phyloP scores from a whole-genome alignment of 2,329 filamentous ascomycete genomes.

The Trichoderma asperellum region DNA sequence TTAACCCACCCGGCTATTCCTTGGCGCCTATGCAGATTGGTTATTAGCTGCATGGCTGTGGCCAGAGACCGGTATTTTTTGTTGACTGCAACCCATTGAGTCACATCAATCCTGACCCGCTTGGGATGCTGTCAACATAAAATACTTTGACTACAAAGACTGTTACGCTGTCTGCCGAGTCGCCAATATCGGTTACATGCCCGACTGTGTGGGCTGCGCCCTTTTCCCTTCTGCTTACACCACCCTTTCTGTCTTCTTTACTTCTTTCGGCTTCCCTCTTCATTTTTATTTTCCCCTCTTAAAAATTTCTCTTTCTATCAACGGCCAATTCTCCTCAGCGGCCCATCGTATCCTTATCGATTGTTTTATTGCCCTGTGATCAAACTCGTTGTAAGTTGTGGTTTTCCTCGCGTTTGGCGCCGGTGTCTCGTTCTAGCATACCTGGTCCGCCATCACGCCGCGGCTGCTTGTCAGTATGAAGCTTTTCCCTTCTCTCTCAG shows the following conservation, averaged over 20 bases:
- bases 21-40: slow-evolving; percentile 15
- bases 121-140: slow-evolving; percentile 15
- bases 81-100: slow-evolving; percentile 12
- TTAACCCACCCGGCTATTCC: slow-evolving; percentile 24
- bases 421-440: not conserved
- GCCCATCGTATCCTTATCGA: not conserved
- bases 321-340: not conserved
- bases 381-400: slow-evolving; percentile 17
- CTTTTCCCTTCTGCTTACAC: not conserved
- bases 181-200: not conserved
- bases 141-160: not conserved
- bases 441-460: not conserved
- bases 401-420: not conserved
- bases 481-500: slow-evolving; percentile 59
- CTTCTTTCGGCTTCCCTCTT: not conserved
- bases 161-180: not conserved
- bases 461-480: slow-evolving; percentile 52
- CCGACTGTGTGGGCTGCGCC: not conserved
- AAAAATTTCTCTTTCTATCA: not conserved
- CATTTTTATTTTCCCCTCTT: not conserved
- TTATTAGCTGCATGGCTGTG: not conserved
- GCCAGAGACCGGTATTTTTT: not conserved
- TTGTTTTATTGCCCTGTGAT: not conserved
- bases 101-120: slow-evolving; percentile 6
- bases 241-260: not conserved